Evolutionary conservation across 2,329 filamentous ascomycete species (phyloP), one percentile per base, ranked within the genome.

Genomic region (Aureobasidium uvarum): DNA sequence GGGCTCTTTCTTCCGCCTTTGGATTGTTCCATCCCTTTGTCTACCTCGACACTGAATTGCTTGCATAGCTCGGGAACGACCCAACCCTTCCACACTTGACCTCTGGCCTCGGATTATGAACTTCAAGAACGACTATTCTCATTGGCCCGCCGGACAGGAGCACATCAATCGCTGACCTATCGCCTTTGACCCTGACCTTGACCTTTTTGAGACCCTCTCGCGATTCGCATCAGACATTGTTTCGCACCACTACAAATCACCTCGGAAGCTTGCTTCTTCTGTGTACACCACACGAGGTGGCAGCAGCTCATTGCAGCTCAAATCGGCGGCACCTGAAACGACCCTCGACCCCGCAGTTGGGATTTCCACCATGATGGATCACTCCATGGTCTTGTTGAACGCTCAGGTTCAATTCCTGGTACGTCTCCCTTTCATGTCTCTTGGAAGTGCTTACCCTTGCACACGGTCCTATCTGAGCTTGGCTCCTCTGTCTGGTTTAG

Each of bases 331-430:
- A 8, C 13, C 18, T 5, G 28, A 23, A 33, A 11, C 16, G 18
- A 23, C 14, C 8, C 23, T 3, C 52, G 52, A 55, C 36, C 36
- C 52, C 36, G 52, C 52, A 55, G 36, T 55, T n/a, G 5, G 10
- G 20, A 41, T 36, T 51, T 51, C 45, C 33, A 62, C 36, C 46
- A 64, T 48, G 48, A 79, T 80, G 77, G 77, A 79, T 62, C 73
- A 75, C 36, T 82, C 80, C 52, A 74, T 77, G 71, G 79, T 77
- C 41, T 69, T 82, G 66, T 72, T 82, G 65, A 81, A 77, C 72
- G 78, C 80, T 50, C 77, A 81, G 68, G 81, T 82, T 60, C 78
- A 79, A 64, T 81, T 82, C 66, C 71, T 82, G 68, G 80, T 82
- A 76, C 64, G 79, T 77, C 25, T 63, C 51, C 66, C 68, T 68